phyloP scores from a whole-genome alignment of 768 basidiomycete genomes.

The Pleurotus djamor region DNA sequence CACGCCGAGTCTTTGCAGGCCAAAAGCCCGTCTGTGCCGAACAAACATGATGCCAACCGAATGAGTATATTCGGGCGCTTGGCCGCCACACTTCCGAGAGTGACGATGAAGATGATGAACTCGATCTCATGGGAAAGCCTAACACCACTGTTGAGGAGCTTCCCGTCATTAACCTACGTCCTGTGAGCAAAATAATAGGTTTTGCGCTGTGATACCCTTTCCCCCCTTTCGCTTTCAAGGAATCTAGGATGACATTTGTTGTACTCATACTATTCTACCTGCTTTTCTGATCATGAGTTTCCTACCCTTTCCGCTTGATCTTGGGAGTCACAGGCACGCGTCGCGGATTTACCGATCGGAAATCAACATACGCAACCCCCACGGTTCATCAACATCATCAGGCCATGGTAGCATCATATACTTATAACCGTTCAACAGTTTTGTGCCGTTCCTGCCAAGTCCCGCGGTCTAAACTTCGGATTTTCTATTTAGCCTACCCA shows the following conservation, averaged over 20 bases:
- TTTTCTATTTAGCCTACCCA: not conserved
- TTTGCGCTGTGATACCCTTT: conserved; percentile 33
- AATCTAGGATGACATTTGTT: not conserved
- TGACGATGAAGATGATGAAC: conserved; percentile 53
- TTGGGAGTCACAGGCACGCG: not conserved
- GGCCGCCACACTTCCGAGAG: conserved; percentile 58
- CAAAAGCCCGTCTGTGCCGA: conserved; percentile 3
- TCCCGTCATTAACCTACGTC: conserved; percentile 56
- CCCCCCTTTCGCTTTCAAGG: not conserved
- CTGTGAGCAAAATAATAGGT: conserved; percentile 58
- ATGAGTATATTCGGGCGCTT: conserved; percentile 62
- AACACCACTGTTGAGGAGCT: conserved; percentile 36
- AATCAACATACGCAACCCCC: no score
- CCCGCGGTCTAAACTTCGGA: not conserved
- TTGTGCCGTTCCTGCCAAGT: conserved; percentile 5
- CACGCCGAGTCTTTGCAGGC: conserved; percentile 50
- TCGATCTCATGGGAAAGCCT: conserved; percentile 40
- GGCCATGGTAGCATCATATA: not conserved
- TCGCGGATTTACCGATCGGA: no score
- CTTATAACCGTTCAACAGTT: no score
- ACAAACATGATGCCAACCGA: conserved; percentile 39
- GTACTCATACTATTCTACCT: not conserved
- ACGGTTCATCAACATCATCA: not conserved
- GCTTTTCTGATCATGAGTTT: not conserved
- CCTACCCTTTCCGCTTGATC: not conserved